Base-by-base conservation (phyloP, 2,329 filamentous ascomycete genomes). In the Monosporascus cannonballus region DNA sequence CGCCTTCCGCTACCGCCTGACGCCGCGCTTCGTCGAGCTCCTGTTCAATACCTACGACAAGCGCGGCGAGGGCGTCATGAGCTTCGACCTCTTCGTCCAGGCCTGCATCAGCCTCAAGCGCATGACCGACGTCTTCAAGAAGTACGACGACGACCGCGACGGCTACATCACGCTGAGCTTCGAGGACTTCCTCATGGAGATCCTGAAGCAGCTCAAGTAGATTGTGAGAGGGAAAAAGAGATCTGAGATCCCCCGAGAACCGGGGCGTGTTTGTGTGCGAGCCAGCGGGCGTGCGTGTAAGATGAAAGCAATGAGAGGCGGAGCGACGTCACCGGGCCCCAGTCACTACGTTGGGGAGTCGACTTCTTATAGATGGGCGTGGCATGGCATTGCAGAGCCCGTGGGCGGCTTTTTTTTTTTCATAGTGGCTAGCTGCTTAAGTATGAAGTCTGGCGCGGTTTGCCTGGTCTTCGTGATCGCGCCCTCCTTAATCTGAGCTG, bases 111-210 rank as follows among this genome's bases (percentile, higher is more conserved):
- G 85, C 63, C 77, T 99, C 64, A 96, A 97, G 81, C 83, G 94
- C 62, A 97, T 99, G 93, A 99, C 94, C 55, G 94, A 99, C 71
- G 91, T 96, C 27, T 99, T 99, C 71, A 99, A 99, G 79, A 93
- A 92, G 73, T 99, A 97, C 70, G 94, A 99, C 63, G 89, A 96
- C 64, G 94, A 99, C 71, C 83, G 94, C 42, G 94, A 97, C 72
- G 94, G 94, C 2, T 97, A 92, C 69, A 89, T 92, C 61, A 92
- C 87, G 4, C 72, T 92, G 51, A 89, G 86, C 67, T 92, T 92
- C 64, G 87, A 91, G 73, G 87, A 91, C 64, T 91, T 91, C 68
- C 73, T 91, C 66, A 85, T 84, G 38, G 86, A 84, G 72, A 84
- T 84, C 57, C 61, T 85, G 59, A 80, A 80, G 67, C 81, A 84